Percentiles rank a stretch among this genome's conserved stretches.
These are phyloP conservation scores for Ogataea minuta DNA, from an alignment of 805 yeast species.

Conservation along the genomic window DNA sequence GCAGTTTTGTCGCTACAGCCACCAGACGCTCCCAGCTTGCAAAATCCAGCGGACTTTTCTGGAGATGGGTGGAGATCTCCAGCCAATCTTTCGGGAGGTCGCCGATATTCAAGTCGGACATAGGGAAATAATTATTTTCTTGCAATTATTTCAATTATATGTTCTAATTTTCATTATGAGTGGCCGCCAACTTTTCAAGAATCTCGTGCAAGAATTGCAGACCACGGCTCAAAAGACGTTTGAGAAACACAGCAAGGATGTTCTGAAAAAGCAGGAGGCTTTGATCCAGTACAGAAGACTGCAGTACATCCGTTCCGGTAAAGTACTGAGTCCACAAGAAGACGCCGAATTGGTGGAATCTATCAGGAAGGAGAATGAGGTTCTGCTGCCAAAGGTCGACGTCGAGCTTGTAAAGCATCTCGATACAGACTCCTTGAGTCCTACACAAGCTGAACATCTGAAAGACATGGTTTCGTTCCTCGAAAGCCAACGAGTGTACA, in stretches of 20 bases:
- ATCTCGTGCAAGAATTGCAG: conserved; percentile 41
- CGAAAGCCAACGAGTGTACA: conserved; percentile 71
- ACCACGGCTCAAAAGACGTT: conserved; percentile 37
- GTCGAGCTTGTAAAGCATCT: conserved; percentile 27
- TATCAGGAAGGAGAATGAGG: conserved; percentile 34
- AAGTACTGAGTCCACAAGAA: conserved; percentile 31
- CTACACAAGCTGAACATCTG: conserved; percentile 40
- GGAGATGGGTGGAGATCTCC: conserved; percentile 9
- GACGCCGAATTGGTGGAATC: conserved; percentile 37
- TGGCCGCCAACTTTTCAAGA: conserved; percentile 24
- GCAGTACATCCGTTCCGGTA: conserved; percentile 41
- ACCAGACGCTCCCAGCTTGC: conserved; percentile 8
- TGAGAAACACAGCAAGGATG: conserved; percentile 39
- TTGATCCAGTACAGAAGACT: conserved; percentile 47
- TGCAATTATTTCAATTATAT: not conserved
- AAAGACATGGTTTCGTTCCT: conserved; percentile 63
- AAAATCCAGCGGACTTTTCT: conserved; percentile 7
- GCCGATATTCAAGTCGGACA: conserved; percentile 7
- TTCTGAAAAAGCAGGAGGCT: conserved; percentile 44
- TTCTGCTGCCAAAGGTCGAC: conserved; percentile 28
- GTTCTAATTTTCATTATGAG: conserved; percentile 22
- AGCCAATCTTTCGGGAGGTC: conserved; percentile 14
- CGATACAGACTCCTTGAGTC: conserved; percentile 23
- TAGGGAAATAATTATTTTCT: conserved; percentile 1
- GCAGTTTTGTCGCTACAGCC: not conserved